Percentiles rank a stretch among this genome's conserved stretches.
Conservation (phyloP, 1,139 yeast genomes). For the Casaregolazyma suthepensis region DNA sequence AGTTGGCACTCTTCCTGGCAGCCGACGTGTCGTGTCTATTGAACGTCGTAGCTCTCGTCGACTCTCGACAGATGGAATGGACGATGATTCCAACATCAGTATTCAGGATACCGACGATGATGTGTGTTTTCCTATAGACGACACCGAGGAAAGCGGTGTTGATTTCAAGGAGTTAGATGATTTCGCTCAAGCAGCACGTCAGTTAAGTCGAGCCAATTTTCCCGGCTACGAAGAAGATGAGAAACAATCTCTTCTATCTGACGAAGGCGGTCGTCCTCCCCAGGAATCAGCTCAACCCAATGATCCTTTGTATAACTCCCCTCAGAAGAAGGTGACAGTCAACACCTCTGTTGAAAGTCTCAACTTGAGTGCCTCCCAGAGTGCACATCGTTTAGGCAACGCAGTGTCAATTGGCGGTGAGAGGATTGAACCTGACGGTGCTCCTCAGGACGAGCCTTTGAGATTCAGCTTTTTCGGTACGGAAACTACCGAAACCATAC, state of each 20-base stretch:
- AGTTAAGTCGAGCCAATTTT: background rate
- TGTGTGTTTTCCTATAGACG: slow-evolving; percentile 92
- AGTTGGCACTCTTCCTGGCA: slow-evolving; percentile 17
- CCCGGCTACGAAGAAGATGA: background rate
- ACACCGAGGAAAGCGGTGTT: slow-evolving; percentile 35
- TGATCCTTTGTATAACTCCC: background rate
- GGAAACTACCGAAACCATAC: slow-evolving; percentile 78
- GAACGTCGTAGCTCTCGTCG: slow-evolving; percentile 18
- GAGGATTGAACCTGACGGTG: slow-evolving; percentile 1
- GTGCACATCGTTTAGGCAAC: background rate
- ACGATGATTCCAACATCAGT: slow-evolving; percentile 29
- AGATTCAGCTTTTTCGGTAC: slow-evolving; percentile 80
- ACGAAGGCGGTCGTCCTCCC: background rate
- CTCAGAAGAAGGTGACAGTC: background rate
- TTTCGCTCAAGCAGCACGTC: slow-evolving; percentile 23
- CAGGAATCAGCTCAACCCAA: background rate
- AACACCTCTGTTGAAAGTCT: background rate
- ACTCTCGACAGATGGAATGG: slow-evolving; percentile 17
- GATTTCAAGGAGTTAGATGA: slow-evolving; percentile 37
- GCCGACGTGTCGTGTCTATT: slow-evolving; percentile 3
- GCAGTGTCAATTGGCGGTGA: slow-evolving; percentile 1
- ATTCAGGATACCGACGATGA: slow-evolving; percentile 71
- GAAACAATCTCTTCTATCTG: background rate
- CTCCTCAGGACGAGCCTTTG: slow-evolving; percentile 23
- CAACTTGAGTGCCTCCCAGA: background rate